phyloP scores from a whole-genome alignment of 306 rosid genomes.

The Corylus americana region DNA sequence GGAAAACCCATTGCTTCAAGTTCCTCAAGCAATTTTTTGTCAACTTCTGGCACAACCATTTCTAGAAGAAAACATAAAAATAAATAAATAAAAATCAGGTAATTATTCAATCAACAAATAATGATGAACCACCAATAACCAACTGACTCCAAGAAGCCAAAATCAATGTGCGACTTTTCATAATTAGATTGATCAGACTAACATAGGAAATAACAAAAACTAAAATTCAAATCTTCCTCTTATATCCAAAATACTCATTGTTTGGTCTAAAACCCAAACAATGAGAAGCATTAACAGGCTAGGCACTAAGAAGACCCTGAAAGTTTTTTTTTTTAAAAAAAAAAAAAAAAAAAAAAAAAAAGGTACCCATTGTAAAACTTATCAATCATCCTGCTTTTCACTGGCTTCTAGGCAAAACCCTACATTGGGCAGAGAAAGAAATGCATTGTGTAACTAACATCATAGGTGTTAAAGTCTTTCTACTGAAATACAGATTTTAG shows the following conservation, averaged over 20 bases:
- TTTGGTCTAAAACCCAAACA: not conserved
- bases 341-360: not conserved
- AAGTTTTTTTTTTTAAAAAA: too few relatives aligned
- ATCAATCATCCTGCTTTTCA: not conserved
- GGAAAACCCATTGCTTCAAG: constrained; percentile 93
- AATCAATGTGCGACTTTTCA: not conserved
- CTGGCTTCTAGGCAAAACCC: not conserved
- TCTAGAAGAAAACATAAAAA: constrained; percentile 46
- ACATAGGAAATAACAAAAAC: not conserved
- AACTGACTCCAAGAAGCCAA: not conserved
- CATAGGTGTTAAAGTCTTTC: not conserved
- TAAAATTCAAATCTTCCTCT: not conserved
- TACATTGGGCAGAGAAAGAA: not conserved
- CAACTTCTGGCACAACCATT: constrained; percentile 91
- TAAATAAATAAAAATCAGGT: not conserved
- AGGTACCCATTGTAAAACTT: not conserved
- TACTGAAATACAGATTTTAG: not conserved
- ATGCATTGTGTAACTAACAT: not conserved
- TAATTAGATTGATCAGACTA: not conserved
- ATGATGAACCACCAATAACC: not conserved
- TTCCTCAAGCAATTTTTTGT: constrained; percentile 78
- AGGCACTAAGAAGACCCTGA: not conserved
- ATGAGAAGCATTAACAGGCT: not conserved
- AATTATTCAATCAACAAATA: constrained; percentile 7
- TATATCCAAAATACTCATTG: not conserved